Percentiles rank a stretch among this genome's conserved stretches.
These are phyloP conservation scores for Rusavskia elegans DNA, from an alignment of 495 filamentous ascomycete genomes.

Conservation along the genomic window DNA sequence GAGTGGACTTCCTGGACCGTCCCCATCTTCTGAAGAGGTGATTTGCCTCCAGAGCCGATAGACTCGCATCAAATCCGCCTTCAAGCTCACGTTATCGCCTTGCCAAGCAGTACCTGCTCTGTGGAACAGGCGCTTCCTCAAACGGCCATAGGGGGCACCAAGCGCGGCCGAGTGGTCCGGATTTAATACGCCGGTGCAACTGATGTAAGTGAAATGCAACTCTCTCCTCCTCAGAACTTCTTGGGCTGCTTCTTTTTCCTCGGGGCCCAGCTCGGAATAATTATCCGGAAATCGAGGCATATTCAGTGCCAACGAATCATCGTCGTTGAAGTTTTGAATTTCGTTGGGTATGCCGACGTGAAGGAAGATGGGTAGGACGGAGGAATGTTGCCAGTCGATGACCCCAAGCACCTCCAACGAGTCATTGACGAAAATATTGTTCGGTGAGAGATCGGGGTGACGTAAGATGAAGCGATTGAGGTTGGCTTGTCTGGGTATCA, in stretches of 20 bases:
- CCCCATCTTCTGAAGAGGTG: background rate
- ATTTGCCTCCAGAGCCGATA: background rate
- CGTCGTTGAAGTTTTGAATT: background rate
- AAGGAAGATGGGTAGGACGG: constrained; percentile 13
- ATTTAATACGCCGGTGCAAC: background rate
- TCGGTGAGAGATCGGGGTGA: constrained; percentile 12
- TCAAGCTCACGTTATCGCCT: constrained; percentile 21
- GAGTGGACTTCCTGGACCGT: background rate
- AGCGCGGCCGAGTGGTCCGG: constrained; percentile 14
- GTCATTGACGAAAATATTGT: constrained; percentile 18
- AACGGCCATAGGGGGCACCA: constrained; percentile 17
- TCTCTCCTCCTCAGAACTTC: background rate
- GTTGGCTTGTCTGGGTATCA: background rate
- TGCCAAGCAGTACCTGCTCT: constrained; percentile 24
- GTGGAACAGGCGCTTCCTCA: constrained; percentile 20
- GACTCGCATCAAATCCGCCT: constrained; percentile 21
- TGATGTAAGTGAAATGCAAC: background rate
- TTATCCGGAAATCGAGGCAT: background rate
- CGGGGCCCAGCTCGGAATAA: background rate
- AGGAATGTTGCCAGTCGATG: constrained; percentile 21
- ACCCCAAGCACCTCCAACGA: constrained; percentile 18
- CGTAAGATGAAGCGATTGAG: background rate
- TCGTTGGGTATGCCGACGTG: background rate
- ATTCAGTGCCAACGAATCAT: background rate
- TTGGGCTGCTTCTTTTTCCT: background rate